phyloP scores from a whole-genome alignment of 2,329 filamentous ascomycete species.

The Ceratocystis diversiconidia region DNA sequence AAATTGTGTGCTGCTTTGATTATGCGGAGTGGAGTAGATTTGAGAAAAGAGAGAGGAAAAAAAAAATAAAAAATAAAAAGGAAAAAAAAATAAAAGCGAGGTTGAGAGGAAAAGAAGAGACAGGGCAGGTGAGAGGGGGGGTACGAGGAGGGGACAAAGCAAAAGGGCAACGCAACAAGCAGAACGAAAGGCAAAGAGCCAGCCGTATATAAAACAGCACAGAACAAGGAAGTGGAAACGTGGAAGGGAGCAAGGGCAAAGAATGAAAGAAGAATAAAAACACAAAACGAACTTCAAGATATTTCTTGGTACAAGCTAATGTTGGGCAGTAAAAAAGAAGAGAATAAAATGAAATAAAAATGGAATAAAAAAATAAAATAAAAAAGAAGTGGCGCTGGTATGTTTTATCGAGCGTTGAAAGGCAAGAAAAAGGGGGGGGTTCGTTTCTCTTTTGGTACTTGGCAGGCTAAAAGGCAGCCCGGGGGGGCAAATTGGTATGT shows the following conservation, averaged over 20 bases:
- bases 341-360: neutral
- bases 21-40: conserved; percentile 1
- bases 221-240: neutral
- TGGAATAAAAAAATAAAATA: neutral
- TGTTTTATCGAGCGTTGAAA: too few relatives aligned
- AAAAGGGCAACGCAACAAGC: neutral
- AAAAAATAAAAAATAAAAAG: neutral
- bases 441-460: conserved; percentile 7
- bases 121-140: neutral
- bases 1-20: conserved; percentile 7
- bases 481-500: conserved; percentile 4
- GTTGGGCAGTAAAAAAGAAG: neutral
- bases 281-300: neutral
- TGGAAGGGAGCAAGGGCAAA: neutral
- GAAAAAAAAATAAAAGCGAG: neutral
- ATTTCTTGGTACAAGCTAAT: neutral
- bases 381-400: neutral
- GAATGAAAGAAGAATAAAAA: neutral
- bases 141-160: neutral
- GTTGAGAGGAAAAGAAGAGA: neutral
- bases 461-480: neutral
- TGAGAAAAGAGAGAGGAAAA: conserved; percentile 5
- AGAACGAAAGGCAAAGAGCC: neutral
- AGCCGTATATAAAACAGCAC: neutral
- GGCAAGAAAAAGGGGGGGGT: neutral